Evolutionary conservation across 495 filamentous ascomycete species (phyloP), one percentile per base, ranked within the genome.

Genomic region (Daldinia bambusicola): DNA sequence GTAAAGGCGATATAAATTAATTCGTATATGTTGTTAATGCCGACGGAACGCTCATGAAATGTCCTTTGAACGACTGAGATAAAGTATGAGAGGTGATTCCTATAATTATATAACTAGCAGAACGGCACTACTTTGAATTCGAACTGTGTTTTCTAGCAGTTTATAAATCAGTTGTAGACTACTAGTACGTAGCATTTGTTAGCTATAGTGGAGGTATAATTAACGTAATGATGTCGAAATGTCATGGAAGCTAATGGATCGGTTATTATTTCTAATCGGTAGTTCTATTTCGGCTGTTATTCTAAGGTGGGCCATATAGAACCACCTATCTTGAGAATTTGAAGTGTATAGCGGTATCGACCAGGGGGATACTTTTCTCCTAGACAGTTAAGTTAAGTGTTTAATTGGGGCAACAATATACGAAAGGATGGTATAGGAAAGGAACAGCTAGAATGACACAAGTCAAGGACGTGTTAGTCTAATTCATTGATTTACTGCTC

Each of bases 191-290:
- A 40, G 34, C 31, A 20, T 56, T 56, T 56, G 18, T 48, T 10
- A 48, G 7, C 16, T 48, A 37, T 56, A 22, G 53, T 18, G 7
- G 8, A 32, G 9, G 36, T 6, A 55, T 13, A 20, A 0, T 61
- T 14, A 50, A 43, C 56, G 43, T 60, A 48, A 61, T 32, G 13
- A 53, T 31, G 16, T 63, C 55, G 31, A 55, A 64, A 70, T 55
- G 61, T 64, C 67, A 69, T 69, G n/a, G 61, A 64, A 53, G 48
- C 55, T 18, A 31, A 41, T 64, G 30, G 36, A 63, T 30, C 26
- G 10, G 34, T 37, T 45, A 16, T 18, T 38, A 55, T 61, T 67
- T 53, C 6, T 36, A 69, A 57, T 59, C 53, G 41, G 67, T 31
- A 61, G 20, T 53, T 48, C 16, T 16, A 51, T 20, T 36, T 57